Base-by-base conservation (phyloP, 169 alveolate species). In the Cryptosporidium parvum region DNA sequence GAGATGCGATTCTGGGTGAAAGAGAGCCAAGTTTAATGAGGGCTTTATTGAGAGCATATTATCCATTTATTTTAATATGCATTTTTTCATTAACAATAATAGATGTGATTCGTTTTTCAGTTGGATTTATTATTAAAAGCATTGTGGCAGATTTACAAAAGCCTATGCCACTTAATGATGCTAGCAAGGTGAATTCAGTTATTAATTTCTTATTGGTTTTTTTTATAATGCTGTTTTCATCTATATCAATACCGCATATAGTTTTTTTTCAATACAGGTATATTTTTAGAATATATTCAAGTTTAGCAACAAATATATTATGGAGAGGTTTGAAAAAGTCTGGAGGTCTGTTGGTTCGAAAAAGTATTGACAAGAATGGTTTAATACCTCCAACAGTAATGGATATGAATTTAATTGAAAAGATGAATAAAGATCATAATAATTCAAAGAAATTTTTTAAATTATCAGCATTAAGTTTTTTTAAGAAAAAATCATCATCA, bases 251-350 rank as follows among this genome's bases (percentile, higher is more conserved):
- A 33, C 89, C 89, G 12, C 89, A 80, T 80, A 42, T 65, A 31
- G 75, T 65, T 26, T 80, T 80, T 51, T 80, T 58, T 21, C 89
- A 80, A 48, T 80, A 62, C 29, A 80, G 75, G 29, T 80, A 31
- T 59, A 80, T 80, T 26, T 80, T 80, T 51, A 35, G 89, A 23
- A 80, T 67, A 42, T 80, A 80, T 80, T 53, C 89, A 29, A 80
- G 89, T 51, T 45, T 80, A 37, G 89, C 89, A 4, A 61, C 75
- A 59, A 80, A 62, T 37, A 62, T 80, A 9, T 51, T 80, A 16
- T 80, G 80, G 75, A 56, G 89, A 62, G 89, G 89, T 80, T 80
- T 80, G n/a, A 80, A 39, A 33, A 80, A 59, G 23, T 67, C 89
- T 35, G 89, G 89, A 26, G 89, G 89, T 5, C 8, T 80, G 14